phyloP scores from a whole-genome alignment of 257 asterid species.

The Solanum piurae region DNA sequence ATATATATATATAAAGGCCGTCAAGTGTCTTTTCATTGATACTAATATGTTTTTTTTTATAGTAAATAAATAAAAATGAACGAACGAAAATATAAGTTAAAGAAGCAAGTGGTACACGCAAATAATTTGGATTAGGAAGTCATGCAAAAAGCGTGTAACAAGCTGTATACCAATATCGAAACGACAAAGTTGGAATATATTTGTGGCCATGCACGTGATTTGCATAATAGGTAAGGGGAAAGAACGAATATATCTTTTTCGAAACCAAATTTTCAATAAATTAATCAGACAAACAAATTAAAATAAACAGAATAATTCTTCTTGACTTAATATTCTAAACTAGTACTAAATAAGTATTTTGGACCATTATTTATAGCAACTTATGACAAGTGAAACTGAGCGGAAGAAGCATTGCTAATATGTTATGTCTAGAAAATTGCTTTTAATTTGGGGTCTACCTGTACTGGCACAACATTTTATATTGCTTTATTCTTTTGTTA shows the following conservation, averaged over 20 bases:
- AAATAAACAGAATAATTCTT: too few species aligned
- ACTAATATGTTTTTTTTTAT: too few species aligned
- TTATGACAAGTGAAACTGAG: background rate
- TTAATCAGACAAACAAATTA: too few species aligned
- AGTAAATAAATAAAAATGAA: background rate
- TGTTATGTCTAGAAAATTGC: background rate
- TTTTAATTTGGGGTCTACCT: background rate
- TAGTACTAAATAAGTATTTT: too few species aligned
- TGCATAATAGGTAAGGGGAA: background rate
- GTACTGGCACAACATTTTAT: background rate
- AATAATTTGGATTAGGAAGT: background rate
- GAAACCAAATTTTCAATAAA: background rate
- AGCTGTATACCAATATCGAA: background rate
- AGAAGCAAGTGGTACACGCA: background rate
- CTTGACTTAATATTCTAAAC: too few species aligned
- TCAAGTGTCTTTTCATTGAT: too few species aligned
- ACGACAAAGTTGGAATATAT: background rate
- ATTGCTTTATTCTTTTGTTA: too few species aligned
- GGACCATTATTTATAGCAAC: background rate
- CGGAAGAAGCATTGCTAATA: background rate
- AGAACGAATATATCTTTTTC: background rate
- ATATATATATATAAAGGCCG: too few species aligned
- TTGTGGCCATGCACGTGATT: background rate
- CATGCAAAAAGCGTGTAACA: background rate
- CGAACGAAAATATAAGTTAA: background rate